Evolutionary conservation across 202 grass and related monocot genomes (phyloP), one percentile per base, ranked within the genome.

Genomic region (Dendrocalamus latiflorus): DNA sequence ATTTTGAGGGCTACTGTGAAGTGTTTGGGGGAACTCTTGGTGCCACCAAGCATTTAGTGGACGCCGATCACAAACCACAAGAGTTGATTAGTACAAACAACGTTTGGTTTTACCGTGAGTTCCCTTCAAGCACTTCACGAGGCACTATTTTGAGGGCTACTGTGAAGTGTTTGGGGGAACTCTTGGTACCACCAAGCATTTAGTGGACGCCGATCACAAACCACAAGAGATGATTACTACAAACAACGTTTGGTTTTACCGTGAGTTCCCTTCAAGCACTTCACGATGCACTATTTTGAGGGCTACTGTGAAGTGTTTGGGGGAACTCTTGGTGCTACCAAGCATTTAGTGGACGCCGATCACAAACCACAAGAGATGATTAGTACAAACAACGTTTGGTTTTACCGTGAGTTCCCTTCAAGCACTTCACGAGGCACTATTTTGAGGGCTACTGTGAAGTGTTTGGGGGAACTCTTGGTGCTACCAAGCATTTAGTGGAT

Each of bases 1-100:
- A 15, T 33, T 33, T 4, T 33, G 30, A 61, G 7, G 6, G 33
- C 0, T 18, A 33, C 12, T 81, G 37, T 81, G 45, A 85, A 89
- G 93, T 91, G 86, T 91, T 93, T 89, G 74, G 86, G 77, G 75
- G 65, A 84, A 89, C 88, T 91, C 74, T 91, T 0, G 70, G 77
- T 75, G 48, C 2, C 28, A 30, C 28, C 28, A 30, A 30, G 28
- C 28, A 30, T 30, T 30, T 30, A 3, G 28, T 3, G 28, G 28
- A 30, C 0, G 28, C 28, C 28, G 28, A 30, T 30, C 28, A 30
- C 28, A 30, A 30, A 30, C 28, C 28, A 30, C 28, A 30, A 30
- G 28, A 30, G 28, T 0, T 30, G 28, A 30, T 30, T 0, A 30
- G 28, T 30, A 0, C 28, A 30, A 30, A 30, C 28, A 30, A 30